Evolutionary conservation across 2,329 filamentous ascomycete species (phyloP), one percentile per base, ranked within the genome.

Genomic region (Pseudogymnoascus sp.): DNA sequence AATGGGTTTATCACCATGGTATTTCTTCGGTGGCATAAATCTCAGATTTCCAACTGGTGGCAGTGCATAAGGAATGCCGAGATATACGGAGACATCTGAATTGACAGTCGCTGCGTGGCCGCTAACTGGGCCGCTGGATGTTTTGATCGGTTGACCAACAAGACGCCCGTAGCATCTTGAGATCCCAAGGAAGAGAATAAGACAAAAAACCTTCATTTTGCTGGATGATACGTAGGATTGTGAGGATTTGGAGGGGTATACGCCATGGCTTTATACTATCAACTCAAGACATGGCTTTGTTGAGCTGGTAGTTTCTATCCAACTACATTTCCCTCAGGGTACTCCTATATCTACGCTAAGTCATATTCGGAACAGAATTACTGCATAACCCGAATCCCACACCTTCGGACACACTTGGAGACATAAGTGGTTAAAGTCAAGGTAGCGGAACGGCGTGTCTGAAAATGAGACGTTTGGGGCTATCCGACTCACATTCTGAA

Each of bases 31-130:
- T 9, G 69, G 72, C 25, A 67, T 71, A 66, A 78, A 79, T 59
- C 77, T 71, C 23, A 74, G 67, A n/a, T 76, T 67, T 2, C 75
- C 76, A 21, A 72, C 65, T 7, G 77, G 75, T 8, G 75, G 71
- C 28, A 74, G 69, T 2, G 72, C 76, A 66, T 76, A 78, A 5
- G 74, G 76, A 59, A 79, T 75, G 5, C 75, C 75, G 9, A 77
- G 67, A 61, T 79, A 79, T 55, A 67, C 68, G 1, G 69, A 67
- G 8, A 72, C 70, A 2, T 64, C 61, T 1, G 69, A 63, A 2
- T 64, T 38, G 33, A 64, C 65, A 11, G 45, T 62, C 11, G 65
- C 69, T 38, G 67, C 65, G 58, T 69, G 69, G 35, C 71, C 71
- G 60, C 43, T 63, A 5, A 72, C 69, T 18, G 67, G 64, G 2